Conservation (phyloP, 257 asterid species). For the Lycium ferocissimum region DNA sequence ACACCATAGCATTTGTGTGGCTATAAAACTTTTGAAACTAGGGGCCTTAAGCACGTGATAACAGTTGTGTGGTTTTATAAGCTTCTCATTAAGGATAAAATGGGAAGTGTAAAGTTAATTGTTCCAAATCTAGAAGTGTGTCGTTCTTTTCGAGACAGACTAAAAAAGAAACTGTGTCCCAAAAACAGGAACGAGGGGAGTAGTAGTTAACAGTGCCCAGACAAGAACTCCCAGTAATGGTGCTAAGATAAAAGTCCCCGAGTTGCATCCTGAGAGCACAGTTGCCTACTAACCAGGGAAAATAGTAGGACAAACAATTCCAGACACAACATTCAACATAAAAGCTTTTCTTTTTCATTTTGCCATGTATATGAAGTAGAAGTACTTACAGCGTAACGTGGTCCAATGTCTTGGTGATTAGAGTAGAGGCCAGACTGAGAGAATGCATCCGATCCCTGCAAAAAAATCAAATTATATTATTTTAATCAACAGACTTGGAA, state of each 20-base stretch:
- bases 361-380: background rate
- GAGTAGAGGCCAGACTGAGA: conserved; percentile 97
- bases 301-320: conserved; percentile 15
- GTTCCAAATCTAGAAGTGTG: background rate
- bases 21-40: background rate
- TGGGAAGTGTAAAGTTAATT: background rate
- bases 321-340: conserved; percentile 6
- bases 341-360: background rate
- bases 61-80: background rate
- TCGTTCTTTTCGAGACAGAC: background rate
- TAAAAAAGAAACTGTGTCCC: background rate
- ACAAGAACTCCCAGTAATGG: background rate
- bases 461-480: conserved; percentile 28
- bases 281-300: background rate
- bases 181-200: background rate
- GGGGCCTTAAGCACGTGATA: background rate
- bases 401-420: conserved; percentile 98
- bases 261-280: background rate
- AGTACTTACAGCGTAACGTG: conserved; percentile 87
- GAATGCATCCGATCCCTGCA: conserved; percentile 95
- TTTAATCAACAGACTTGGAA: background rate
- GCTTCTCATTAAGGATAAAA: background rate
- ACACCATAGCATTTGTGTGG: background rate
- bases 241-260: background rate
- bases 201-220: background rate